These are phyloP conservation scores for Gracilariopsis chorda DNA, from an alignment of 23 red algal genomes.

Conservation along the genomic window DNA sequence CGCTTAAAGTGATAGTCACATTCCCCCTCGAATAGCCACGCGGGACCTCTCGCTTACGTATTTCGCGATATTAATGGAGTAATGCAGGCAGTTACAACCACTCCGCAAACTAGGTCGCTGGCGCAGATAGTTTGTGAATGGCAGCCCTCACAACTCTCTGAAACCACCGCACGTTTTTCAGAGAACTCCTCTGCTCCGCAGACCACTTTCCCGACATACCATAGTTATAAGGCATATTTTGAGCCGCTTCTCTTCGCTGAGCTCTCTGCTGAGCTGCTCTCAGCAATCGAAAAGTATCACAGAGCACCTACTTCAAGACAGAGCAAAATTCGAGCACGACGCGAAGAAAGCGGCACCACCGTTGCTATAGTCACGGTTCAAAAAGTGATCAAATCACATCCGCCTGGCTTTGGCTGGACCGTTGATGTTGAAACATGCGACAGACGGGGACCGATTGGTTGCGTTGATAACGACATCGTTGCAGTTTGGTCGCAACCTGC, in stretches of 20 bases:
- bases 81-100: constrained; percentile 52
- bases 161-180: constrained; percentile 32
- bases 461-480: constrained; percentile 58
- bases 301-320: constrained; percentile 14
- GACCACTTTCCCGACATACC: constrained; percentile 56
- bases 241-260: constrained; percentile 82
- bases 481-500: constrained; percentile 18
- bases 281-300: constrained; percentile 69
- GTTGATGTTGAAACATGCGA: constrained; percentile 61
- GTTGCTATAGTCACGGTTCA: constrained; percentile 33
- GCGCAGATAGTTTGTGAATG: constrained; percentile 60
- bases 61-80: constrained; percentile 37
- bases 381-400: constrained; percentile 22
- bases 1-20: constrained; percentile 3
- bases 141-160: constrained; percentile 42
- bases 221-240: constrained; percentile 73
- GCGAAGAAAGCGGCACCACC: constrained; percentile 50
- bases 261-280: constrained; percentile 63
- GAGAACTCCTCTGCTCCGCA: constrained; percentile 38
- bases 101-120: constrained; percentile 54
- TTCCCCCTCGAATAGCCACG: constrained; percentile 14
- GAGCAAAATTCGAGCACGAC: constrained; percentile 54
- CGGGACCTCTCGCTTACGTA: constrained; percentile 24
- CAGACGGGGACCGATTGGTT: constrained; percentile 45
- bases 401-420: constrained; percentile 53